phyloP scores from a whole-genome alignment of 2,329 filamentous ascomycete species.

The Didymella sp. region DNA sequence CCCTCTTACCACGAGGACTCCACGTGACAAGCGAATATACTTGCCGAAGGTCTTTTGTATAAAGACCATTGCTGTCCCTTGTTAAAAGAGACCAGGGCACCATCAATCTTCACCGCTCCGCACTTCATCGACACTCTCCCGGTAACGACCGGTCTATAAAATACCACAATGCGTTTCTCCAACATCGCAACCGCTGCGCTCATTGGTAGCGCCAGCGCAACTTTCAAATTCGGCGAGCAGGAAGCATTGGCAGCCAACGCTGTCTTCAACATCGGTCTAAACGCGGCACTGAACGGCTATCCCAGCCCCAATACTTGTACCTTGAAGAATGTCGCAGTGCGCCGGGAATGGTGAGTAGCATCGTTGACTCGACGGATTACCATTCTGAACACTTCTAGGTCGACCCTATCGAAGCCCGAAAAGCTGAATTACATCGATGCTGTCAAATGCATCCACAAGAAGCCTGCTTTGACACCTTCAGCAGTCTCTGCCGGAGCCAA shows the following conservation, averaged over 20 bases:
- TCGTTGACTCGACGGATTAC: not conserved
- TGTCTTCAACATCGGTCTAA: conserved; percentile 42
- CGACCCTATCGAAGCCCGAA: conserved; percentile 27
- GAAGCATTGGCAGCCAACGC: conserved; percentile 47
- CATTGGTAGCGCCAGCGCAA: conserved; percentile 24
- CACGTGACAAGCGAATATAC: not conserved
- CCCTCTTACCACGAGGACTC: conserved; percentile 5
- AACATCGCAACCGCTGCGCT: conserved; percentile 22
- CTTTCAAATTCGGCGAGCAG: conserved; percentile 24
- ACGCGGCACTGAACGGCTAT: conserved; percentile 33
- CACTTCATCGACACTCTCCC: not conserved
- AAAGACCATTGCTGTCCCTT: not conserved
- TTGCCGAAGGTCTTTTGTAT: conserved; percentile 2
- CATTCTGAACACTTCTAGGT: conserved; percentile 20
- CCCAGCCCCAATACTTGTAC: conserved; percentile 41
- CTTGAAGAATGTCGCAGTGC: conserved; percentile 48
- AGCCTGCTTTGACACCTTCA: conserved; percentile 32
- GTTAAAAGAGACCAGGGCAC: not conserved
- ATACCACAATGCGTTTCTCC: conserved; percentile 28
- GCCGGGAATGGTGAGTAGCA: conserved; percentile 53
- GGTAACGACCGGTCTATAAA: not conserved
- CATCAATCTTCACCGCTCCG: not conserved
- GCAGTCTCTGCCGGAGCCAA: conserved; percentile 32
- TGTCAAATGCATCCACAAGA: conserved; percentile 36
- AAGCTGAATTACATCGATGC: conserved; percentile 41